Percentiles rank a stretch among this genome's conserved stretches.
Conservation (phyloP, 176 grass and related monocot species). For the Chloris gayana region DNA sequence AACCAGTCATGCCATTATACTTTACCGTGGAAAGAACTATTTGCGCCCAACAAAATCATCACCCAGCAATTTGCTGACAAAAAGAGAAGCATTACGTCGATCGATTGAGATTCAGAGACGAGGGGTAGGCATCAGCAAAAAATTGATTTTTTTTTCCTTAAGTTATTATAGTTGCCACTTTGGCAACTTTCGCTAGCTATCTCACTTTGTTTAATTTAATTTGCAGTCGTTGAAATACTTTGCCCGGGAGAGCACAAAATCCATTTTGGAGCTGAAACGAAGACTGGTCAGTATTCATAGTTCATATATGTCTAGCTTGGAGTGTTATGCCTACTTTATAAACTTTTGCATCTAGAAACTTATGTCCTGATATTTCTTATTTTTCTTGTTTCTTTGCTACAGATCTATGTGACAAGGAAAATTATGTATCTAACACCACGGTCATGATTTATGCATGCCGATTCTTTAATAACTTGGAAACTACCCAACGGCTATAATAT, state of each 20-base stretch:
- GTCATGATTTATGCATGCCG: not conserved
- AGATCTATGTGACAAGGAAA: conserved; percentile 43
- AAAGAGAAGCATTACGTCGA: conserved; percentile 82
- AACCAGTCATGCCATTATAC: conserved; percentile 77
- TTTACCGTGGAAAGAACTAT: conserved; percentile 95
- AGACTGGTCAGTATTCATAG: conserved; percentile 58
- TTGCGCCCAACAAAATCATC: conserved; percentile 52
- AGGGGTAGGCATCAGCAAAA: conserved; percentile 54
- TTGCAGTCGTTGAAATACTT: conserved; percentile 85
- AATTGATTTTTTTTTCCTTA: not conserved
- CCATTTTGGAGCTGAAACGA: conserved; percentile 63
- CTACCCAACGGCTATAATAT: not conserved
- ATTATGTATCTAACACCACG: conserved; percentile 38
- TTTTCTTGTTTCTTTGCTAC: conserved; percentile 5
- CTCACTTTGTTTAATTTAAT: conserved; percentile 22
- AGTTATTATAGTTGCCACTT: conserved; percentile 11
- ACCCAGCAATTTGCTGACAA: conserved; percentile 64
- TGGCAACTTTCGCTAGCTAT: not conserved
- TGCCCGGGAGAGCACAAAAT: conserved; percentile 54
- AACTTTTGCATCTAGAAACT: conserved; percentile 6
- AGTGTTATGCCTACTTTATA: not conserved
- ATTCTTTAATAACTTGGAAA: not conserved
- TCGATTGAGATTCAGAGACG: conserved; percentile 80
- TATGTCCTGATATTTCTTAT: not conserved
- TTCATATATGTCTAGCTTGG: not conserved